Conservation (phyloP, 345 rosid species). For the Brassica cretica region DNA sequence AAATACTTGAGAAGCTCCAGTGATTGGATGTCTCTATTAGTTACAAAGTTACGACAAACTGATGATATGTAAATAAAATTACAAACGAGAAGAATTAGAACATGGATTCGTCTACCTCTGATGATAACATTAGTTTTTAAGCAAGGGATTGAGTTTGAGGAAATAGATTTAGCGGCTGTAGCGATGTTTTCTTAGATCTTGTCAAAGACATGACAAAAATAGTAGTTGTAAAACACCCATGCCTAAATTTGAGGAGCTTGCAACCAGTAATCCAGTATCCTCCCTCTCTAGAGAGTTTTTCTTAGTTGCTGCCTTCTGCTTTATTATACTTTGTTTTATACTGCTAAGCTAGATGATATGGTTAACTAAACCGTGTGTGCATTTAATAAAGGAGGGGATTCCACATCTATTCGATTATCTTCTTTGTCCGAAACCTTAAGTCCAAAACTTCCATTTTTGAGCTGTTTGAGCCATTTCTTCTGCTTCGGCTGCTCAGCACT, state of each 20-base stretch:
- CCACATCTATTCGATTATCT: conserved; percentile 43
- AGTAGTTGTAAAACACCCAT: background rate
- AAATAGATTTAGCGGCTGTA: background rate
- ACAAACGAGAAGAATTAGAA: background rate
- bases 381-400: conserved; percentile 38
- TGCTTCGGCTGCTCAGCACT: conserved; percentile 54
- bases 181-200: background rate
- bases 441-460: conserved; percentile 47
- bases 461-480: conserved; percentile 53
- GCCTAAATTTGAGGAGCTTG: background rate
- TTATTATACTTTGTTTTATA: background rate
- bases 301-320: background rate
- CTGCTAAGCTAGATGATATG: background rate
- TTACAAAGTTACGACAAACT: background rate
- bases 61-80: background rate
- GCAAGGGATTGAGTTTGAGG: background rate
- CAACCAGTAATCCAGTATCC: background rate
- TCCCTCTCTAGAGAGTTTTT: background rate
- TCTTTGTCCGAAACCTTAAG: conserved; percentile 40
- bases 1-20: background rate
- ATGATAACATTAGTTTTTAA: background rate
- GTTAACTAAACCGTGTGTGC: background rate
- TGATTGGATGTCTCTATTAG: background rate
- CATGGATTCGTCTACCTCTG: background rate
- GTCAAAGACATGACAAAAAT: background rate